Evolutionary conservation across 129 eudicot species (phyloP).

Genomic region (Escallonia herrerae): DNA sequence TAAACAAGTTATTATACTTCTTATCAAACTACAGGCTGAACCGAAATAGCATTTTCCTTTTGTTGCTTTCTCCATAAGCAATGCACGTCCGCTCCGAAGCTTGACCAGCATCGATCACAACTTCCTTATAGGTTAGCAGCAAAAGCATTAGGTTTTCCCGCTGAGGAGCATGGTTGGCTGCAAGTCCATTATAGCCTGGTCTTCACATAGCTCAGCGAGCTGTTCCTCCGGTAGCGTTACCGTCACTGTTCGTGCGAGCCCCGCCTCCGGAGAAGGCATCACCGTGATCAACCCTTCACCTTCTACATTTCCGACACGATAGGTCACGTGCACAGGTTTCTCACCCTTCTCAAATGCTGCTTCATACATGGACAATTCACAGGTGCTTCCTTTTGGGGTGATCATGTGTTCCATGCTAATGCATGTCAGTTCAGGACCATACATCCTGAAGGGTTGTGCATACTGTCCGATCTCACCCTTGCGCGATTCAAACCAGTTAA

Average conservation of each 20-base stretch:
- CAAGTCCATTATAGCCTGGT: slow-evolving; percentile 34
- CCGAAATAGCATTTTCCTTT: too few species aligned
- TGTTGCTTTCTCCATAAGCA: too few species aligned
- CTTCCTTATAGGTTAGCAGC: too few species aligned
- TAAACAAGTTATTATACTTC: too few species aligned
- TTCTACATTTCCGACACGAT: slow-evolving; percentile 34
- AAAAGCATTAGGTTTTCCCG: slow-evolving; percentile 29
- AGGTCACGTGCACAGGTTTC: slow-evolving; percentile 57
- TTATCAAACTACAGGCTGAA: too few species aligned
- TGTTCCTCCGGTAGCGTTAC: slow-evolving; percentile 44
- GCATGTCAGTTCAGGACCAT: too few species aligned
- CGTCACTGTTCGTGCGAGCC: slow-evolving; percentile 39
- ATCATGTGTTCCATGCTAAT: slow-evolving; percentile 42
- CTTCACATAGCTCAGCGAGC: slow-evolving; percentile 33
- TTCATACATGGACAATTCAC: slow-evolving; percentile 26
- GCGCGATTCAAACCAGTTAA: slow-evolving; percentile 29
- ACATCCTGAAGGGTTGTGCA: slow-evolving; percentile 30
- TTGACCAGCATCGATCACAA: too few species aligned
- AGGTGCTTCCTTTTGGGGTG: too few species aligned
- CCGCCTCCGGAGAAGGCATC: slow-evolving; percentile 53
- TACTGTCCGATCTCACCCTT: slow-evolving; percentile 19
- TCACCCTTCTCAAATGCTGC: slow-evolving; percentile 43
- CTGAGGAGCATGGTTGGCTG: slow-evolving; percentile 41
- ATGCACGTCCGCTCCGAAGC: too few species aligned
- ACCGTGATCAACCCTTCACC: slow-evolving; percentile 57